Percentiles rank a stretch among this genome's conserved stretches.
These are phyloP conservation scores for Neonectria punicea DNA, from an alignment of 2,329 filamentous ascomycete species.

Conservation along the genomic window DNA sequence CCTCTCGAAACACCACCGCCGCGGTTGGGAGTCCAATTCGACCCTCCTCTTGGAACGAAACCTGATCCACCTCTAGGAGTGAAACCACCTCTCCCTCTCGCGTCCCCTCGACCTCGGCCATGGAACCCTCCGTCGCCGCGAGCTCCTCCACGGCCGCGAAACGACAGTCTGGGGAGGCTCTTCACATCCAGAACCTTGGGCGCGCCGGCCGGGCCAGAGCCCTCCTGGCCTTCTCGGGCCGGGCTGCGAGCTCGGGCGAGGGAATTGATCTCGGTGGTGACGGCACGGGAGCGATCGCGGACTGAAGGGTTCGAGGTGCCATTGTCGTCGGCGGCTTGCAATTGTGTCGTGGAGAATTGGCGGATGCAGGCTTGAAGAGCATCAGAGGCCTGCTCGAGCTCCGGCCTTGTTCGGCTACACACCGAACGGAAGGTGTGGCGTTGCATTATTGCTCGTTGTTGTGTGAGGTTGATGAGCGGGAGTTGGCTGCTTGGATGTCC, in stretches of 20 bases:
- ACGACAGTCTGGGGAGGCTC: conserved; percentile 46
- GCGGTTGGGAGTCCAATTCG: not conserved
- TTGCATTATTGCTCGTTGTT: conserved; percentile 47
- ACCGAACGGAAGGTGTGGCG: conserved; percentile 52
- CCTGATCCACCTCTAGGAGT: conserved; percentile 13
- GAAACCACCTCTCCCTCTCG: conserved; percentile 28
- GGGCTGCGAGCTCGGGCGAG: conserved; percentile 40
- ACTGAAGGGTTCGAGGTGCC: conserved; percentile 36
- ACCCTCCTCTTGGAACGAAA: not conserved
- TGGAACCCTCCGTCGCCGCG: not conserved
- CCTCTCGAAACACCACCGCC: not conserved
- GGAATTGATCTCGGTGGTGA: conserved; percentile 48
- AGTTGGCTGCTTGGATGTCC: conserved; percentile 22
- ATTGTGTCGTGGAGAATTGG: conserved; percentile 53
- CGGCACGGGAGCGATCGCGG: conserved; percentile 48
- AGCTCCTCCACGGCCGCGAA: conserved; percentile 29
- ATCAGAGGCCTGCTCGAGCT: conserved; percentile 46
- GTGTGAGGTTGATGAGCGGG: conserved; percentile 32
- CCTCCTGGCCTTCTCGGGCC: conserved; percentile 3
- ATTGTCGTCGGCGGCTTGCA: conserved; percentile 44
- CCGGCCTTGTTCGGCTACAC: conserved; percentile 49
- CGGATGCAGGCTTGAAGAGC: conserved; percentile 48
- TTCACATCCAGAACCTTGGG: conserved; percentile 54
- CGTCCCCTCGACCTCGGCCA: conserved; percentile 21
- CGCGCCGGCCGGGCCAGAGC: conserved; percentile 25